A percentile compares a stretch with the other conserved stretches of the same genome.
Evolutionary conservation across 441 rosid genomes (phyloP).

Genomic region (Dalechampia spathulata): DNA sequence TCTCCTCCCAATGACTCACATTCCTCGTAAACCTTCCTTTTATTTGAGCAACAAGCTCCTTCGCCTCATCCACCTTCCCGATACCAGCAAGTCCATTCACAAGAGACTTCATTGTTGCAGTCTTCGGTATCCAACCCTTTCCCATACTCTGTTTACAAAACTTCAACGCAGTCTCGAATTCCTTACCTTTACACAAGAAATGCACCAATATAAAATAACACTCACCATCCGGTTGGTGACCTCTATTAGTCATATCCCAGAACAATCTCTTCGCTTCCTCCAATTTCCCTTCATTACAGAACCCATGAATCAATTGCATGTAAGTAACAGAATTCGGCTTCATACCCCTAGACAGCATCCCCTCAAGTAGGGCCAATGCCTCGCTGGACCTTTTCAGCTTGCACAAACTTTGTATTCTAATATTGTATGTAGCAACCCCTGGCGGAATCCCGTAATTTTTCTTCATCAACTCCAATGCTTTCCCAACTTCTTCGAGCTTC

Average conservation of each 20-base stretch:
- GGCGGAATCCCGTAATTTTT: slow-evolving; percentile 30
- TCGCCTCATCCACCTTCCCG: slow-evolving; percentile 57
- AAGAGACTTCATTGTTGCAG: slow-evolving; percentile 52
- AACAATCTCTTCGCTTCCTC: slow-evolving; percentile 64
- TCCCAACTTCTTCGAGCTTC: slow-evolving; percentile 60
- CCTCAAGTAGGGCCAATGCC: slow-evolving; percentile 50
- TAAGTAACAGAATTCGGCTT: slow-evolving; percentile 47
- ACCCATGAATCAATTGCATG: slow-evolving; percentile 68
- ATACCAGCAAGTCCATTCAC: slow-evolving; percentile 53
- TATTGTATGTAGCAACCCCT: slow-evolving; percentile 43
- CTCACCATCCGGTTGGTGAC: slow-evolving; percentile 38
- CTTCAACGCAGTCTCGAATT: slow-evolving; percentile 49
- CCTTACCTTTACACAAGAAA: slow-evolving; percentile 50
- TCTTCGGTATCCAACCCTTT: slow-evolving; percentile 66
- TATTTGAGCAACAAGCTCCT: slow-evolving; percentile 36
- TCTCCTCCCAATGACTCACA: slow-evolving; percentile 58
- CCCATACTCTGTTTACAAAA: slow-evolving; percentile 54
- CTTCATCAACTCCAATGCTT: slow-evolving; percentile 56
- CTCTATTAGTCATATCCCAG: slow-evolving; percentile 40
- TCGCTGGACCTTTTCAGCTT: slow-evolving; percentile 45
- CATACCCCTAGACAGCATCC: slow-evolving; percentile 39
- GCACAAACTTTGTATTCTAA: slow-evolving; percentile 64
- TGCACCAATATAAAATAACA: slow-evolving; percentile 50
- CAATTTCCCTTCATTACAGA: slow-evolving; percentile 47
- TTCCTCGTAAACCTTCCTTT: slow-evolving; percentile 49